Base-by-base conservation (phyloP, 805 yeast species). In the Candida hungchunana region DNA sequence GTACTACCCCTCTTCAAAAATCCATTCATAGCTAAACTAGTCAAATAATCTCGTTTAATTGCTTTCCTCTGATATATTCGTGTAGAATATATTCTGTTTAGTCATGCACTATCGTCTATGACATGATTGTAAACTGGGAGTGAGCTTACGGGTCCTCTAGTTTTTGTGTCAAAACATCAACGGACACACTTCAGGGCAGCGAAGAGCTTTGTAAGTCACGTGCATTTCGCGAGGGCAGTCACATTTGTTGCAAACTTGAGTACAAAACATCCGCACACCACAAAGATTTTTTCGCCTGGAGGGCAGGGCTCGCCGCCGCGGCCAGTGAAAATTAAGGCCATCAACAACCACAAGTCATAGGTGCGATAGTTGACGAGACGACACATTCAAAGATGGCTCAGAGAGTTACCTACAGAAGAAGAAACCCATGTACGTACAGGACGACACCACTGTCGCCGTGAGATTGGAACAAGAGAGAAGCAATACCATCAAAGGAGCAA, bases 401-500 rank as follows among this genome's bases (percentile, higher is more conserved):
- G 77, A 90, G 98, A 82, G 94, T 89, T 73, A 88, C 97, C 60
- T 89, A 79, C 85, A 87, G 97, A 83, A 87, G 95, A 81, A 86
- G 95, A 82, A 89, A 88, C 73, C 96, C 97, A 76, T 89, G 93
- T 88, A 85, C 76, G 93, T 85, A 39, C 33, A 28, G 34, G 24
- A 33, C 7, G 23, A 31, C 28, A 39, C 24, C 12, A 9, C 11
- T 21, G 9, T 9, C 12, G 9, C 9, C 24, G 9, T 12, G 12
- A 12, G 24, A 9, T 12, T 18, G n/a, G 13, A 24, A 19, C 7
- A 26, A 29, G 18, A 15, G 34, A 35, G 19, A 34, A 12, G 24
- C 9, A 21, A 12, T 9, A 21, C 11, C 9, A 9, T 21, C 12
- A 21, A 21, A 21, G 12, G 24, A 9, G 24, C 11, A 21, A 21